Conservation (phyloP, 768 basidiomycete genomes). For the Infundibulicybe gibba region DNA sequence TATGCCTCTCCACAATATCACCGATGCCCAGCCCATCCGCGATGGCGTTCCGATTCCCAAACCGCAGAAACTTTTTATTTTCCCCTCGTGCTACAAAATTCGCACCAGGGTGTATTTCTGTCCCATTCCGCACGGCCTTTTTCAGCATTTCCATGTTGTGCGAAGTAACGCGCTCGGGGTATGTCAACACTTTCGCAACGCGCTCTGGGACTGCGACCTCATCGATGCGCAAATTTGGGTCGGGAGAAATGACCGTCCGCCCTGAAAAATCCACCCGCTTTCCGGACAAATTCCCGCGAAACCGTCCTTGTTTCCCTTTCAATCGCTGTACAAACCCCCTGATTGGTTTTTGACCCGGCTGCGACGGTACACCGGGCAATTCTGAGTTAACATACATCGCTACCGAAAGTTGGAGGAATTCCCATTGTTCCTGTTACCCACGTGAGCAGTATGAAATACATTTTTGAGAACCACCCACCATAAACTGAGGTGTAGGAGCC, state of each 20-base stretch:
- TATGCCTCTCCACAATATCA: constrained; percentile 92
- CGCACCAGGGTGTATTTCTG: constrained; percentile 91
- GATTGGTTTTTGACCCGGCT: constrained; percentile 89
- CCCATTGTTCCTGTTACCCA: constrained; percentile 86
- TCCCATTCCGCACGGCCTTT: constrained; percentile 81
- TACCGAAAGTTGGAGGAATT: constrained; percentile 89
- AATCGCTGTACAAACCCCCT: constrained; percentile 96
- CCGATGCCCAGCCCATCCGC: constrained; percentile 84
- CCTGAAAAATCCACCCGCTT: constrained; percentile 99
- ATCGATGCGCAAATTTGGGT: constrained; percentile 98
- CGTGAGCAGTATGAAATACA: constrained; percentile 1
- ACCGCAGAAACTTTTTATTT: constrained; percentile 87
- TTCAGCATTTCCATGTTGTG: constrained; percentile 83
- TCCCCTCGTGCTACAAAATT: constrained; percentile 87
- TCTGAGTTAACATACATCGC: constrained; percentile 99
- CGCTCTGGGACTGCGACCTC: constrained; percentile 97
- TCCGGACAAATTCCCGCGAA: constrained; percentile 96
- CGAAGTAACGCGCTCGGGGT: constrained; percentile 90
- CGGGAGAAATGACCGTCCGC: constrained; percentile 97
- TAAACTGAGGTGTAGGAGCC: constrained; percentile 82
- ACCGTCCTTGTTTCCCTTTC: constrained; percentile 98
- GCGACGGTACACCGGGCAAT: constrained; percentile 86
- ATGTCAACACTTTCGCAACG: constrained; percentile 92
- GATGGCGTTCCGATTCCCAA: constrained; percentile 75
- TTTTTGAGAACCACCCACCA: constrained; percentile 45